Percentiles rank a stretch among this genome's conserved stretches.
Conservation (phyloP, 441 rosid genomes). For the Erysimum pusillum region DNA sequence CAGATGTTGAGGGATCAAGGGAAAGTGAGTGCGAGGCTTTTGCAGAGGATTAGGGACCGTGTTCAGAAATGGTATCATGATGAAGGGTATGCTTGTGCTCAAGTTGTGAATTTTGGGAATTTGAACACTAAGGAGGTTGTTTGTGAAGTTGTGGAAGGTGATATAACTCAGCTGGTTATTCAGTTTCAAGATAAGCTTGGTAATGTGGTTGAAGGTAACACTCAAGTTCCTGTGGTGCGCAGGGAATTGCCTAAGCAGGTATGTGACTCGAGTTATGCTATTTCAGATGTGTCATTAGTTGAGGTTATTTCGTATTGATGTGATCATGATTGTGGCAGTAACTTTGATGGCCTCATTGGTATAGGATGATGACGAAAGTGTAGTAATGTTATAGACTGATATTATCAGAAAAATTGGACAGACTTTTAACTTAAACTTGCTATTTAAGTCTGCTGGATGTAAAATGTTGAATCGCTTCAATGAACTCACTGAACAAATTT, state of each 20-base stretch:
- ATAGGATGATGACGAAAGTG: background rate
- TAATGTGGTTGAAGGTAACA: conserved; percentile 93
- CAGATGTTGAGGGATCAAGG: conserved; percentile 79
- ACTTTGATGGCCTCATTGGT: conserved; percentile 1
- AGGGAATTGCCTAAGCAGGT: conserved; percentile 96
- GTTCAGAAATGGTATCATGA: conserved; percentile 97
- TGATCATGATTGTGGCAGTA: conserved; percentile 1
- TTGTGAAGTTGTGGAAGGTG: conserved; percentile 99
- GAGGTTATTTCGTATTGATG: background rate
- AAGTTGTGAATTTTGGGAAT: conserved; percentile 95
- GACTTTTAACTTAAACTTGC: background rate
- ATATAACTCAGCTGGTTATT: conserved; percentile 79
- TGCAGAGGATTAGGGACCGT: conserved; percentile 93
- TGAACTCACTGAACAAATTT: background rate
- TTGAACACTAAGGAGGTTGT: conserved; percentile 93
- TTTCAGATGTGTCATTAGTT: conserved; percentile 6
- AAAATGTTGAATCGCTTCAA: background rate
- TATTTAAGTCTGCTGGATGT: background rate
- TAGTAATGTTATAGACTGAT: background rate
- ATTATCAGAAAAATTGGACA: background rate
- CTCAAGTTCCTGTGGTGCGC: conserved; percentile 78
- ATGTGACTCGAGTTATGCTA: conserved; percentile 31
- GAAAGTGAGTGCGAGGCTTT: conserved; percentile 83
- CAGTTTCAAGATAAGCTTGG: conserved; percentile 97
- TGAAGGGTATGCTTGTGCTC: conserved; percentile 96